phyloP scores from a whole-genome alignment of 2,329 filamentous ascomycete species.

The Fusarium concolor region DNA sequence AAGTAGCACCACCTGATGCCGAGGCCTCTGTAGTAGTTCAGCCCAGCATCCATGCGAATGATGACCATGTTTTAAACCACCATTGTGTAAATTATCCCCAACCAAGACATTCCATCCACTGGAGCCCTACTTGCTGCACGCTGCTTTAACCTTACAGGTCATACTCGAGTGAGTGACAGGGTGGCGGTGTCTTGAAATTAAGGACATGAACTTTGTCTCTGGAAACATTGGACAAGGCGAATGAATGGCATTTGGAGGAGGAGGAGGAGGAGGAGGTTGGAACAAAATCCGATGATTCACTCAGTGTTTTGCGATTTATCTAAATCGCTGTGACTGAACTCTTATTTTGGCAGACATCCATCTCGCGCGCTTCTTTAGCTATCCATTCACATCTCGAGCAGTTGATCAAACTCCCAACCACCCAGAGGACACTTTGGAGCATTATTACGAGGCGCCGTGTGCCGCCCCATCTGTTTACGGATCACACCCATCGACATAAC shows the following conservation, averaged over 20 bases:
- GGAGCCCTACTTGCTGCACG: background rate
- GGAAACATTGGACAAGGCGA: background rate
- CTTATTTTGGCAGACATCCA: background rate
- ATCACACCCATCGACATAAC: background rate
- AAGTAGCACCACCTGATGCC: slow-evolving; percentile 8
- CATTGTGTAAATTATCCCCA: background rate
- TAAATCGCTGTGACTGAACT: background rate
- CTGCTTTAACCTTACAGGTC: background rate
- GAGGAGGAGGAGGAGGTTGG: background rate
- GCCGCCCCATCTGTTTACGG: slow-evolving; percentile 3
- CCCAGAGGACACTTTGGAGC: background rate
- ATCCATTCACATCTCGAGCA: background rate
- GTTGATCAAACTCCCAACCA: background rate
- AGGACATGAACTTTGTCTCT: slow-evolving; percentile 8
- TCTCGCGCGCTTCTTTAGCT: background rate
- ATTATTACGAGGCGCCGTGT: background rate
- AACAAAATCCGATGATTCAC: background rate
- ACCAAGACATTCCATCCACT: slow-evolving; percentile 3
- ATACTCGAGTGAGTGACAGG: background rate
- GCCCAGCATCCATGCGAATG: slow-evolving; percentile 1
- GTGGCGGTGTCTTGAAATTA: slow-evolving; percentile 11
- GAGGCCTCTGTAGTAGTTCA: slow-evolving; percentile 5
- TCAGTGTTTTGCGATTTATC: background rate
- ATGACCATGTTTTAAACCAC: background rate
- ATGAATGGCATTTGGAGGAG: background rate